Percentiles rank a stretch among this genome's conserved stretches.
These are phyloP conservation scores for Cystofilobasidium ferigula DNA, from an alignment of 768 basidiomycete genomes.

Conservation along the genomic window DNA sequence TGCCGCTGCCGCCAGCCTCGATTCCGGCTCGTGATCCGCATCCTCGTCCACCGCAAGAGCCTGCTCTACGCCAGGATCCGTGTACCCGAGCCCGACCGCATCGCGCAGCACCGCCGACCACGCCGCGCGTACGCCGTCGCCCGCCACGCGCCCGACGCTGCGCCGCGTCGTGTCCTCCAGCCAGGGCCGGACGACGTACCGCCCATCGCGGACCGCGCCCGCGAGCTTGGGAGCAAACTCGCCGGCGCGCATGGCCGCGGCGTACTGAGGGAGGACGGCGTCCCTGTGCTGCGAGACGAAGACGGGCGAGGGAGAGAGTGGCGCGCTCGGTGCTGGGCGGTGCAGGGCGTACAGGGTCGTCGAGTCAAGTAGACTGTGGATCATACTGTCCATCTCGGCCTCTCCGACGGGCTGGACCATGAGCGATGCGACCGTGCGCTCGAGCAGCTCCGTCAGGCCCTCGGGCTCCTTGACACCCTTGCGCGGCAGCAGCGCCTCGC, in stretches of 20 bases:
- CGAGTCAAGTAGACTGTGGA: constrained; percentile 21
- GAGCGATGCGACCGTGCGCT: constrained; percentile 7
- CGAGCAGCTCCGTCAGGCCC: constrained; percentile 8
- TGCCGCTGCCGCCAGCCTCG: too few relatives aligned
- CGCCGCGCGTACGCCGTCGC: constrained; percentile 15
- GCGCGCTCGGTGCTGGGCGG: not conserved
- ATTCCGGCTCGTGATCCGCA: not conserved
- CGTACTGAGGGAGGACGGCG: constrained; percentile 8
- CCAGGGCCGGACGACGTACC: constrained; percentile 13
- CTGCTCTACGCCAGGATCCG: not conserved
- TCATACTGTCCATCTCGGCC: constrained; percentile 8
- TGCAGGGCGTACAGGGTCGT: constrained; percentile 17
- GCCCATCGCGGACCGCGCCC: constrained; percentile 14
- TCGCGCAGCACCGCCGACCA: constrained; percentile 13
- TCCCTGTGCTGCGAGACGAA: not conserved
- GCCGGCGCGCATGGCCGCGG: constrained; percentile 1
- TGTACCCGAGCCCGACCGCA: constrained; percentile 15
- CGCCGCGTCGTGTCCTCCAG: constrained; percentile 19
- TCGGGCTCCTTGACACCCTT: constrained; percentile 1
- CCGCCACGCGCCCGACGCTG: constrained; percentile 4
- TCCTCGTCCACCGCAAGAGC: not conserved
- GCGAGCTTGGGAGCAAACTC: constrained; percentile 16
- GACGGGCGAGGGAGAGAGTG: not conserved
- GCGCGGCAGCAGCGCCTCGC: constrained; percentile 8
- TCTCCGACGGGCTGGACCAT: constrained; percentile 10